Evolutionary conservation across 2,329 filamentous ascomycete species (phyloP), one percentile per base, ranked within the genome.

Genomic region (Chalaropsis thielavioides): DNA sequence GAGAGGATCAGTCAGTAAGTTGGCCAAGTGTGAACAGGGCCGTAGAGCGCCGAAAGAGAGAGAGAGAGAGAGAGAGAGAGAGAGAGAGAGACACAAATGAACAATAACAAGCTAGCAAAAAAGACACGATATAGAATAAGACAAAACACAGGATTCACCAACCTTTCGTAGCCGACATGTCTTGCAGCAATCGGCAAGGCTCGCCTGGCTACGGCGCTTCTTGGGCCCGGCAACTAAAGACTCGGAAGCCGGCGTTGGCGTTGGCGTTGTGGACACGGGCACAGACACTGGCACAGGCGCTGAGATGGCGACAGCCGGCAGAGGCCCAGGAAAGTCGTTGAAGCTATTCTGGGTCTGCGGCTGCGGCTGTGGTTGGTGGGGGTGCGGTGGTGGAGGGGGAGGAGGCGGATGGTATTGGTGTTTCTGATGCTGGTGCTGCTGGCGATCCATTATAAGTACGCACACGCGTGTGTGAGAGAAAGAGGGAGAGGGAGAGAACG

Each of bases 151-250:
- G 15, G 7, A 40, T 62, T n/a, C 17, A 51, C 61, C 69, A 67
- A 75, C 74, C 73, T 76, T 76, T 68, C 74, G 72, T 51, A 76
- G 67, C 19, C 74, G 70, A 68, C 74, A 76, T 24, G 74, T 76
- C 65, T 73, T 74, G 69, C 74, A 76, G 66, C 74, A 74, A 46
- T 74, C 72, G 54, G 69, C 66, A 43, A 69, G 41, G 43, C 68
- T 64, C 24, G 71, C 66, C 19, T 71, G 70, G 1, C 70, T 71
- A 17, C 73, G 72, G 61, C 73, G 72, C 27, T 73, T 72, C 65
- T 75, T 75, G n/a, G 68, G 66, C 7, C 51, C 51, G 35, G 70
- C 67, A 35, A 71, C 68, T 15, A 69, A 69, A 46, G 64, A 38
- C 15, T 69, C 68, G 43, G 68, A 64, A 35, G 60, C 41, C 41